Evolutionary conservation across 1,139 yeast genomes (phyloP).

Genomic region (Candida sp.): DNA sequence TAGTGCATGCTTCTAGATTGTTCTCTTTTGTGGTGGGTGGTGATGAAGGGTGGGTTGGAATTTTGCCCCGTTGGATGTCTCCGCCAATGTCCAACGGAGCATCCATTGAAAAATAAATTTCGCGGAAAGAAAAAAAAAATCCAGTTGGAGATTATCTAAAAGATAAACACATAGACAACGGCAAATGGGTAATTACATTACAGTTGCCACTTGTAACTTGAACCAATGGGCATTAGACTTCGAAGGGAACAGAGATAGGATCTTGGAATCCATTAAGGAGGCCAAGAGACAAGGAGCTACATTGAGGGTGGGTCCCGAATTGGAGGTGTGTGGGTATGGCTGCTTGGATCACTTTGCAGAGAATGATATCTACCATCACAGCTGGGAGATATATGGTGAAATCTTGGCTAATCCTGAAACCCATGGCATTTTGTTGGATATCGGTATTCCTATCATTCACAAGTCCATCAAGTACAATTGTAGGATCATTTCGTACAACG

Average conservation of each 20-base stretch:
- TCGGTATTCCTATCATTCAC: constrained; percentile 94
- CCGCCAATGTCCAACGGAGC: not conserved
- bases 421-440: constrained; percentile 78
- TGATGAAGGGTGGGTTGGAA: too few relatives aligned
- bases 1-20: not conserved
- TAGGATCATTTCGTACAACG: constrained; percentile 80
- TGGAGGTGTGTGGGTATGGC: constrained; percentile 94
- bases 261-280: constrained; percentile 73
- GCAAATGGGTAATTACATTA: constrained; percentile 58
- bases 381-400: constrained; percentile 93
- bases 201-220: constrained; percentile 69
- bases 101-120: not conserved
- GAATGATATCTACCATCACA: constrained; percentile 84
- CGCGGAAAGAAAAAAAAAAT: constrained; percentile 2
- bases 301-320: constrained; percentile 95
- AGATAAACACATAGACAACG: not conserved
- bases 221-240: constrained; percentile 99
- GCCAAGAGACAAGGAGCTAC: constrained; percentile 82
- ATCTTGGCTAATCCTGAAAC: constrained; percentile 71
- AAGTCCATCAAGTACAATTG: constrained; percentile 91
- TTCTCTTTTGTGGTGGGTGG: too few relatives aligned
- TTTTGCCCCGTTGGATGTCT: not conserved
- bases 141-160: too few relatives aligned
- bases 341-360: constrained; percentile 96
- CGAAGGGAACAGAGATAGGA: constrained; percentile 95